Evolutionary conservation across 805 yeast species (phyloP), one percentile per base, ranked within the genome.

Genomic region (Suhomyces sp.): DNA sequence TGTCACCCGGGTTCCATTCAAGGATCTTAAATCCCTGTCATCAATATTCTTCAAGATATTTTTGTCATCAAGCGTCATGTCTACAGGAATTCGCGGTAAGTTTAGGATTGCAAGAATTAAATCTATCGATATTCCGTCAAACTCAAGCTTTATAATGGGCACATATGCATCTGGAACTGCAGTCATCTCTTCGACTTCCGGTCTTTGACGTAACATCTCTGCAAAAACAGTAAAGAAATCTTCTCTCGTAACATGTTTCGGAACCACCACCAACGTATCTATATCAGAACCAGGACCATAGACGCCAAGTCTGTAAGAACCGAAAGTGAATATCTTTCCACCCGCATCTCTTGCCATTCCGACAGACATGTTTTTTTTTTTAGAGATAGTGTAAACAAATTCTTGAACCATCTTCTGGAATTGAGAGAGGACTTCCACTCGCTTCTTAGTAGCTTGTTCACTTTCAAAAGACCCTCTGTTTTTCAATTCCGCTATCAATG

Each of bases 251-350:
- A 94, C 96, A 68, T 94, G 98, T 61, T 93, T 94, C 1, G 99
- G 99, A 15, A 89, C 97, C 24, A 93, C 97, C n/a, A 94, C 89
- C 44, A 94, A 73, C 0, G 98, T 89, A 75, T 94, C 99, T 54
- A 94, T 93, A 85, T 94, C 99, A 0, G 96, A 87, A 0, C 99
- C 98, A 0, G 98, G 98, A 0, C 98, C 98, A 71, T 92, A 90
- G 12, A 94, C 99, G 3, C 99, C 99, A 43, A 94, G 72, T 56
- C 97, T 78, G 63, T 92, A 94, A 1, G 97, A 91, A 1, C 99
- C 99, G 72, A 81, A 94, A 0, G 97, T 91, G 66, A 92, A 94
- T n/a, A 94, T 83, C 67, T 94, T 94, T 35, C 99, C 99, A 37
- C 99, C 99, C 0, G 98, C 96, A 68, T 94, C 99, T 51, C 75